Conservation (phyloP, 2,329 filamentous ascomycete genomes). For the Phaeosphaeriaceae sp. region DNA sequence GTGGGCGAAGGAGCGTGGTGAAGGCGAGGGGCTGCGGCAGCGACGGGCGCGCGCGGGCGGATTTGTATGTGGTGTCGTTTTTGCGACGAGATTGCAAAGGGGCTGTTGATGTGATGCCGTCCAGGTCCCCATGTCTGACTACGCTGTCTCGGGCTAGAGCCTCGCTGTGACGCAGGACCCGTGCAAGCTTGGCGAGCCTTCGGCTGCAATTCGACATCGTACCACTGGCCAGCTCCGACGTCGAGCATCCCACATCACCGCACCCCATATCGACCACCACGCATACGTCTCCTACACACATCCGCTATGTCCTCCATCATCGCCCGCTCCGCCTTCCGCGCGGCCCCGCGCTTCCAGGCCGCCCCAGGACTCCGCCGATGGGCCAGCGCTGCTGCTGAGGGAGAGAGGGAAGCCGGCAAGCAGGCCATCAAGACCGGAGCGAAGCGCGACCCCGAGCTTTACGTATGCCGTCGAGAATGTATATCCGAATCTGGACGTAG, state of each 20-base stretch:
- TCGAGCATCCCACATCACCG: conserved; percentile 8
- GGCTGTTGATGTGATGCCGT: conserved; percentile 19
- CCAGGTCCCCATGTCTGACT: conserved; percentile 19
- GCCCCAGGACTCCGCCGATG: conserved; percentile 43
- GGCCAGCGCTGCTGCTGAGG: conserved; percentile 50
- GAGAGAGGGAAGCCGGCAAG: conserved; percentile 57
- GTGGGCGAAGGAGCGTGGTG: conserved; percentile 28
- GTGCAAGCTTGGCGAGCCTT: conserved; percentile 20
- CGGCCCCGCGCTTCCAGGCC: conserved; percentile 55
- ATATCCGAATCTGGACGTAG: conserved; percentile 7
- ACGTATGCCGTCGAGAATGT: conserved; percentile 59
- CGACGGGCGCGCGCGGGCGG: conserved; percentile 7
- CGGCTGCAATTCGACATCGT: conserved; percentile 23
- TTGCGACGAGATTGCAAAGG: conserved; percentile 17
- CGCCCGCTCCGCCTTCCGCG: conserved; percentile 56
- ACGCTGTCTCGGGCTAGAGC: conserved; percentile 18
- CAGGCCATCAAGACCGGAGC: conserved; percentile 67
- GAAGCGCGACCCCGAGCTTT: conserved; percentile 77
- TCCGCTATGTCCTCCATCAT: conserved; percentile 56
- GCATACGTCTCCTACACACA: conserved; percentile 25
- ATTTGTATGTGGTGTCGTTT: background rate
- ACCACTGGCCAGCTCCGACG: conserved; percentile 14
- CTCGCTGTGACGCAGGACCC: conserved; percentile 19
- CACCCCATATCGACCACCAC: conserved; percentile 21
- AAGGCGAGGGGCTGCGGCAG: conserved; percentile 17